phyloP scores from a whole-genome alignment of 164 flowering plant genomes.

The Euptelea pleiosperma region DNA sequence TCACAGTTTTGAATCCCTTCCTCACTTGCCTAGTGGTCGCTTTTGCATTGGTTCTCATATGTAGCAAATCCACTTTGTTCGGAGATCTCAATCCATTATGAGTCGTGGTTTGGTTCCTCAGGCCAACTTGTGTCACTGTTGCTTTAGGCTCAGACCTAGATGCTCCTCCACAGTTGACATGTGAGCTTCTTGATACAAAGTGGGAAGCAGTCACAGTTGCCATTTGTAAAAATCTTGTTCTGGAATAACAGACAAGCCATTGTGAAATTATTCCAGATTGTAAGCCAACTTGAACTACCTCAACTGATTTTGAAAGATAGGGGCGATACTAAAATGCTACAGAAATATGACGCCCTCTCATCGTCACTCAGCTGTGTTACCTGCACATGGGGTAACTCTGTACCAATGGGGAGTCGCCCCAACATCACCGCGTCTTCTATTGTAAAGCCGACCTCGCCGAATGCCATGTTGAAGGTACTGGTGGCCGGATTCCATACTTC shows the following conservation, averaged over 20 bases:
- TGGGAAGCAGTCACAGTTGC: slow-evolving; percentile 47
- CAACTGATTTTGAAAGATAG: no score
- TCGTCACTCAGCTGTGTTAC: no score
- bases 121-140: slow-evolving; percentile 30
- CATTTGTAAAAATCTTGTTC: slow-evolving; percentile 29
- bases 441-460: no score
- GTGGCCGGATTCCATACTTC: no score
- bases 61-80: slow-evolving; percentile 31
- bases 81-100: slow-evolving; percentile 52
- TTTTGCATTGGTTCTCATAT: slow-evolving; percentile 21
- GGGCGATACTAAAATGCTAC: no score
- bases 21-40: slow-evolving; percentile 13
- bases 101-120: slow-evolving; percentile 32
- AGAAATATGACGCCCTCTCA: no score
- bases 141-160: slow-evolving; percentile 28
- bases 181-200: slow-evolving; percentile 38
- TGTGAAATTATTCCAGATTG: background rate
- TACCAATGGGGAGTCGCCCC: no score
- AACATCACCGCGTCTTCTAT: no score
- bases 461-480: no score
- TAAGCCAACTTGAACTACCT: no score
- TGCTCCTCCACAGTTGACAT: slow-evolving; percentile 24
- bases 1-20: slow-evolving; percentile 15
- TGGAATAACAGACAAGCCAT: background rate
- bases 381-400: no score